phyloP scores from a whole-genome alignment of 305 asterid species.

The Rubia tinctorum region DNA sequence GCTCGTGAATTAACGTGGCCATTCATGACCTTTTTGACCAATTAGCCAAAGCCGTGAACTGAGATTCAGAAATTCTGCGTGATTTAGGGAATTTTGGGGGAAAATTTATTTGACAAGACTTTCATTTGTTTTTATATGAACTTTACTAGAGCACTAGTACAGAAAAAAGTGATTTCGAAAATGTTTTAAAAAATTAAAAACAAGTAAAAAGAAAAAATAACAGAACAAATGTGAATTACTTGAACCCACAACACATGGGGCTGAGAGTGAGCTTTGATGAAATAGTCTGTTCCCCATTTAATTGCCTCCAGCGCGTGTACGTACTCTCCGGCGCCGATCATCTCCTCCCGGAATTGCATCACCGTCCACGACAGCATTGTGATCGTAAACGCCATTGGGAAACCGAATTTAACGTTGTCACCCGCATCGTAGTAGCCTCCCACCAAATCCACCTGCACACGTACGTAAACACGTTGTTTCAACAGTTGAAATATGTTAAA shows the following conservation, averaged over 20 bases:
- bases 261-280: constrained; percentile 81
- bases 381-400: not conserved
- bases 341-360: not conserved
- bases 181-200: too few species aligned
- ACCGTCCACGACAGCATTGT: constrained; percentile 3
- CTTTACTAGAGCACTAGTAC: not conserved
- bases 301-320: constrained; percentile 70
- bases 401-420: not conserved
- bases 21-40: constrained; percentile 7
- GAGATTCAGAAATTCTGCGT: constrained; percentile 33
- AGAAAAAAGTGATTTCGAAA: not conserved
- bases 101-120: constrained; percentile 1
- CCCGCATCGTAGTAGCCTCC: constrained; percentile 6
- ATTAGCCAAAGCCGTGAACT: not conserved
- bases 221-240: constrained; percentile 31
- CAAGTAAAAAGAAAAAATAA: not conserved
- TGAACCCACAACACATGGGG: constrained; percentile 81
- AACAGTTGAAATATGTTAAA: not conserved
- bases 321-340: constrained; percentile 45
- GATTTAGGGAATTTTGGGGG: constrained; percentile 40
- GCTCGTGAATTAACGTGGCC: not conserved
- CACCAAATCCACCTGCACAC: not conserved
- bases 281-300: constrained; percentile 94
- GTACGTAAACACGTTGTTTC: not conserved
- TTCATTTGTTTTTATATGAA: constrained; percentile 1